phyloP scores from a whole-genome alignment of 1,284 basidiomycete species.

The Mycosarcoma maydis region DNA sequence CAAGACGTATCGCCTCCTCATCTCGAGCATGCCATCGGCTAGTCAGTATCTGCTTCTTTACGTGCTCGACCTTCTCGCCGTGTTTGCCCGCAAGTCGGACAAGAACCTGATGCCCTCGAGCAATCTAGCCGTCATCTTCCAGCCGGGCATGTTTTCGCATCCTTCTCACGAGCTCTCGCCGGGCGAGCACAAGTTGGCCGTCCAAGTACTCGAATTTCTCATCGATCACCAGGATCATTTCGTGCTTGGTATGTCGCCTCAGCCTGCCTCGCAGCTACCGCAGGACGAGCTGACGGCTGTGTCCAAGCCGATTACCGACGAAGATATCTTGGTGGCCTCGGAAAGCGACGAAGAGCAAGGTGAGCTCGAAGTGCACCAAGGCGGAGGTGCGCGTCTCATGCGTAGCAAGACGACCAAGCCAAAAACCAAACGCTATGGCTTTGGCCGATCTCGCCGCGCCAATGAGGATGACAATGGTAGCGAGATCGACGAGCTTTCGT shows the following conservation, averaged over 20 bases:
- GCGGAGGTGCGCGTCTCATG: slow-evolving; percentile 59
- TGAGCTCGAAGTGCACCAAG: slow-evolving; percentile 59
- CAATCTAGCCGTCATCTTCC: slow-evolving; percentile 69
- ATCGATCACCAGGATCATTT: slow-evolving; percentile 73
- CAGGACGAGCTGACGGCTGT: slow-evolving; percentile 59
- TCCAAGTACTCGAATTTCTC: slow-evolving; percentile 90
- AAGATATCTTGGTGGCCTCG: slow-evolving; percentile 52
- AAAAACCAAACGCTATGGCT: slow-evolving; percentile 21
- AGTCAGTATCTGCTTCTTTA: slow-evolving; percentile 96
- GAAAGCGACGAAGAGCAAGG: slow-evolving; percentile 66
- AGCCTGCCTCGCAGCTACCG: slow-evolving; percentile 51
- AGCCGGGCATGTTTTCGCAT: slow-evolving; percentile 75
- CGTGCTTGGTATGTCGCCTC: slow-evolving; percentile 60
- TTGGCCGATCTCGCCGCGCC: slow-evolving; percentile 17
- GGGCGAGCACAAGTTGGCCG: slow-evolving; percentile 82
- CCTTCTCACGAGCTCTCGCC: slow-evolving; percentile 73
- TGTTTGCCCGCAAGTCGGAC: slow-evolving; percentile 88
- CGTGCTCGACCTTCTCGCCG: slow-evolving; percentile 91
- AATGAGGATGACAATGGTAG: slow-evolving; percentile 17
- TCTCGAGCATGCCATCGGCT: slow-evolving; percentile 82
- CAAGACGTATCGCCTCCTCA: slow-evolving; percentile 78
- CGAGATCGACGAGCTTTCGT: slow-evolving; percentile 22
- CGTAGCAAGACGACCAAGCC: slow-evolving; percentile 47
- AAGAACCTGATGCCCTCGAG: slow-evolving; percentile 95
- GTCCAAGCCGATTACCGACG: slow-evolving; percentile 35